Base-by-base conservation (phyloP, 2,329 filamentous ascomycete genomes). In the Alternaria metachromatica region DNA sequence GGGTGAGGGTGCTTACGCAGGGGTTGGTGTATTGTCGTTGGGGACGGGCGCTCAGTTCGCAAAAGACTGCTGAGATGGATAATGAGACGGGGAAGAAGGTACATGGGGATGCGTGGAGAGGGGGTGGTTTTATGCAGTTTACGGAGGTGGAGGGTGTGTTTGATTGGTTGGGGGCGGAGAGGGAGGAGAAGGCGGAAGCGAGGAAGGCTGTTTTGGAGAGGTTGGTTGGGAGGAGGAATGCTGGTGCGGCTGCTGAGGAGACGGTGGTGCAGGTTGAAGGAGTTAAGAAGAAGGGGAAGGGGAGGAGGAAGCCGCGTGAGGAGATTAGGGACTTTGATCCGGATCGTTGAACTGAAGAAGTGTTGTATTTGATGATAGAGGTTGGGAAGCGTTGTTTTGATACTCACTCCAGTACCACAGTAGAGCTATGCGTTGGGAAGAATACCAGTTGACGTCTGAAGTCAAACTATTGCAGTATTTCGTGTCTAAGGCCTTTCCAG, bases 1-100 rank as follows among this genome's bases (percentile, higher is more conserved):
- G 76, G 3, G 54, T 11, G 1, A 45, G 72, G 1, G 7, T 60
- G 1, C 13, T 79, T 44, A 66, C 60, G 28, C 64, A 67, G 5
- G 71, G 62, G 6, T 78, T 72, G 74, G 72, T 74, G 55, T 72
- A 57, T 58, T 75, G 71, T 65, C 60, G 75, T 3, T 76, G 73
- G 72, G 76, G 74, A 0, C 26, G 65, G 23, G 30, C 55, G 41
- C 10, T 37, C 2, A 51, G 67, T 43, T 58, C 21, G 45, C 72
- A 66, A 21, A 46, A 45, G 9, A 26, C 57, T 26, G 71, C 63
- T 4, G 8, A 20, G 20, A 9, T 50, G n/a, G 59, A 18, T 18
- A 68, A 69, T 54, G 60, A 63, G 13, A 6, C n/a, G 10, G 57
- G 13, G n/a, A 54, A 37, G 12, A 59, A 20, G 28, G 6, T 60